Conservation (phyloP, 371 early-diverging fungal species). For the Saksenaea oblongispora region DNA sequence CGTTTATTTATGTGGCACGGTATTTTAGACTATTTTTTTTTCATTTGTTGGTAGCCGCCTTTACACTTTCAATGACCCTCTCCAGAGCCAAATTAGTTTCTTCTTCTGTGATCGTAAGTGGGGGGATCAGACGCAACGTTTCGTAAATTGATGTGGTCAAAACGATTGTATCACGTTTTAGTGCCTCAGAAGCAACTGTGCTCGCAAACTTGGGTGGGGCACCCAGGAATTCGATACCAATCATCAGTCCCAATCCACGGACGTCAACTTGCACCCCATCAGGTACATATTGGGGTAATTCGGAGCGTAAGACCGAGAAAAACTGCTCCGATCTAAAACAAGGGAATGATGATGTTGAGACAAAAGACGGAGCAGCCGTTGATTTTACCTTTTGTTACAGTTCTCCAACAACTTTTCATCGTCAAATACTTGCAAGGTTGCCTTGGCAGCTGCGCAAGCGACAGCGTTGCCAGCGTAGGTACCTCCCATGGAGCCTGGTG, state of each 20-base stretch:
- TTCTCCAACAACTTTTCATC: conserved; percentile 47
- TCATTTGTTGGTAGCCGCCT: not conserved
- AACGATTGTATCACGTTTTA: conserved; percentile 25
- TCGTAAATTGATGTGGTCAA: conserved; percentile 36
- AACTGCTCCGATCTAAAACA: conserved; percentile 40
- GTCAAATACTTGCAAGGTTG: conserved; percentile 44
- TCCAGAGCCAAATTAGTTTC: conserved; percentile 25
- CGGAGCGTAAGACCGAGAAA: conserved; percentile 29
- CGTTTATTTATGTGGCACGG: too few species aligned
- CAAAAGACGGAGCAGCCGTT: not conserved
- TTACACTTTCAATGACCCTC: conserved; percentile 14
- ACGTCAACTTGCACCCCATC: conserved; percentile 27
- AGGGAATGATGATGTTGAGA: not conserved
- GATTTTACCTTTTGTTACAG: conserved; percentile 32
- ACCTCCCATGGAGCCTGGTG: conserved; percentile 54
- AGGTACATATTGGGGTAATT: conserved; percentile 17
- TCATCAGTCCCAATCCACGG: conserved; percentile 46
- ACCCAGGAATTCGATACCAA: conserved; percentile 41
- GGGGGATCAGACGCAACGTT: conserved; percentile 37
- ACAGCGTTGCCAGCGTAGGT: conserved; percentile 56
- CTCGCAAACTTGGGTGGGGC: conserved; percentile 24
- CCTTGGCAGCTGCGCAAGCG: conserved; percentile 55
- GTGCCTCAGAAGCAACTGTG: conserved; percentile 13
- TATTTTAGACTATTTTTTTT: too few species aligned
- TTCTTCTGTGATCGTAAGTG: conserved; percentile 31